Evolutionary conservation across 2,329 filamentous ascomycete species (phyloP).

Genomic region (Aspergillus sp.): DNA sequence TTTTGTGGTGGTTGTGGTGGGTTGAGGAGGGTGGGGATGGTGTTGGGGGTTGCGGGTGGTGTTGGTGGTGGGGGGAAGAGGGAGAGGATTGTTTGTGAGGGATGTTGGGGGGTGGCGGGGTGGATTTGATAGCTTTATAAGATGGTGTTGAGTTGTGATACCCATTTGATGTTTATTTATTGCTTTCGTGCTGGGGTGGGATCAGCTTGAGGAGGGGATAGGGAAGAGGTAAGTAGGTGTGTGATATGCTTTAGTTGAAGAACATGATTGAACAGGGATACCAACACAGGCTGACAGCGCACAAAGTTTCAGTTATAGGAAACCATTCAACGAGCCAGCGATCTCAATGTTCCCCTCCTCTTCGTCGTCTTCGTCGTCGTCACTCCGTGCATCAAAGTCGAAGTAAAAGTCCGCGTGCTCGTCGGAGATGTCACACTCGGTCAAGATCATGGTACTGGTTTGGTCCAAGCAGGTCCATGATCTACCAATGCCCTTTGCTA

Average conservation of each 20-base stretch:
- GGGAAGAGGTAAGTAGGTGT: not conserved
- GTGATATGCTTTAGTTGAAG: too few species aligned
- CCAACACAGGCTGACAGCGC: too few species aligned
- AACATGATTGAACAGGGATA: not conserved
- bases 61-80: not conserved
- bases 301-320: not conserved
- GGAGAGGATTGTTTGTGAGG: not conserved
- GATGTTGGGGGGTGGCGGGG: not conserved
- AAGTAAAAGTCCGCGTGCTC: not conserved
- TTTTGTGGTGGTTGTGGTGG: slow-evolving; percentile 27
- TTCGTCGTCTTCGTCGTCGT: too few species aligned
- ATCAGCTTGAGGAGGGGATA: not conserved
- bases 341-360: not conserved
- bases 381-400: not conserved
- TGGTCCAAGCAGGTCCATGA: not conserved
- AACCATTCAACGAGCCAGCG: not conserved
- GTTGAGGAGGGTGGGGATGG: slow-evolving; percentile 11
- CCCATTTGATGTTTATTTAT: not conserved
- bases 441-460: not conserved
- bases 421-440: not conserved
- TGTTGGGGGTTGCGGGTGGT: not conserved
- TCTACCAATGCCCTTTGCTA: not conserved
- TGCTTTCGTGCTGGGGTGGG: too few species aligned
- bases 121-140: not conserved
- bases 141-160: not conserved